Base-by-base conservation (phyloP, 2,329 filamentous ascomycete species). In the Amylocarpus encephaloides region DNA sequence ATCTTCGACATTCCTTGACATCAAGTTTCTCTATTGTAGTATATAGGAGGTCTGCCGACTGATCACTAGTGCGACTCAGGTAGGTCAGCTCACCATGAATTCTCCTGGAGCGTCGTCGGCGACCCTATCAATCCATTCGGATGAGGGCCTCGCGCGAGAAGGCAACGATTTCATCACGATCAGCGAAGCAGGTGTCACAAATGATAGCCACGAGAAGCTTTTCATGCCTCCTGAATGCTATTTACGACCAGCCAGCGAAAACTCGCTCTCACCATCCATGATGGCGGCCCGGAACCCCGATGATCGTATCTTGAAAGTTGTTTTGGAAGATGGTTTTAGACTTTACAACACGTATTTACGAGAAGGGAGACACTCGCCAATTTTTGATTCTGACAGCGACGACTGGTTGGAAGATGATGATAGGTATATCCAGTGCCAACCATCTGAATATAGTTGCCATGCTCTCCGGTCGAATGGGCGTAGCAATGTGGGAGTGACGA, bases 241-340 rank as follows among this genome's bases (percentile, higher is more conserved):
- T 16, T 41, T 29, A 6, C 10, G 45, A 26, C 33, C 44, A 2
- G 48, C 33, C 15, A 19, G 38, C 16, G 19, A 42, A 36, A 6
- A 36, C 12, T 43, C 29, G 3, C 43, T 54, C 10, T 51, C 51
- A 1, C 51, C 51, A 16, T 51, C 50, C 2, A 56, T 58, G 51
- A 47, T n/a, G 36, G 56, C 56, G 16, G 56, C 56, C 13, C 38
- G 19, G 13, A 26, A 54, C 11, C 40, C 54, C 5, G 46, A 56
- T 32, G 12, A 22, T 13, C 45, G 46, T 15, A 48, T 56, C 19
- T 38, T 58, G 5, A 52, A 49, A 50, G 48, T 48, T 1, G 43
- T 53, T 12, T 38, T 58, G 6, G 36, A 16, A 4, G 11, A 51
- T 16, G 49, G 49, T 16, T 49, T 45, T 29, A 4, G 29, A 2